Evolutionary conservation across 2,329 filamentous ascomycete species (phyloP), one percentile per base, ranked within the genome.

Genomic region (Mycosphaerelloides madeirae): DNA sequence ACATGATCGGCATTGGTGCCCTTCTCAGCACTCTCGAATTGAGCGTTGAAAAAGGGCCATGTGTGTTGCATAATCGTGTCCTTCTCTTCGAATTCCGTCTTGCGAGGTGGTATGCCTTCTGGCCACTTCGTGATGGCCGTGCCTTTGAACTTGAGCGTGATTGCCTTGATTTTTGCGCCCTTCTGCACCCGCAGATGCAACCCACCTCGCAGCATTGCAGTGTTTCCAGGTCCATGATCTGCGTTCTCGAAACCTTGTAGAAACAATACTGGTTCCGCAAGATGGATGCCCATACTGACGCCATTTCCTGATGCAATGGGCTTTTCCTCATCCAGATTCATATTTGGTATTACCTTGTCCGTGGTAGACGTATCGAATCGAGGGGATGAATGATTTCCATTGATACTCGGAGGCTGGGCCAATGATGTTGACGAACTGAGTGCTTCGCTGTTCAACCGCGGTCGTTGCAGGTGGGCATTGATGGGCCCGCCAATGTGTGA

Each of bases 121-220:
- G 93, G 91, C 93, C 93, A 98, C 62, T 95, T 89, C 1, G 93
- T 97, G 52, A 85, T 80, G 3, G 89, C 87, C 62, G 82, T 84
- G 22, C 91, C 93, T 31, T 83, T 79, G 56, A 98, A 86, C 58
- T 87, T 91, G 41, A 98, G 74, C 5, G 85, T 89, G 18, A 98
- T 79, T 3, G 87, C 84, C 71, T 95, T 96, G 55, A 98, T 83
- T 68, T 98, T 98, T 36, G 89, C 81, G 53, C 87, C 85, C 63
- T 97, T 97, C 35, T 85, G 83, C 11, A 97, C 79, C 48, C 84
- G 84, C 31, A 98, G 65, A 58, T 87, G 84, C 44, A 98, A 68
- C 54, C 83, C 89, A 14, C 93, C 93, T 44, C 93, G 79, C 12
- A 98, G 74, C 62, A 98, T 83, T 1, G 90, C 86, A 6, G 88